Evolutionary conservation across 2,329 filamentous ascomycete species (phyloP).

Genomic region (Cladosporium sp.): DNA sequence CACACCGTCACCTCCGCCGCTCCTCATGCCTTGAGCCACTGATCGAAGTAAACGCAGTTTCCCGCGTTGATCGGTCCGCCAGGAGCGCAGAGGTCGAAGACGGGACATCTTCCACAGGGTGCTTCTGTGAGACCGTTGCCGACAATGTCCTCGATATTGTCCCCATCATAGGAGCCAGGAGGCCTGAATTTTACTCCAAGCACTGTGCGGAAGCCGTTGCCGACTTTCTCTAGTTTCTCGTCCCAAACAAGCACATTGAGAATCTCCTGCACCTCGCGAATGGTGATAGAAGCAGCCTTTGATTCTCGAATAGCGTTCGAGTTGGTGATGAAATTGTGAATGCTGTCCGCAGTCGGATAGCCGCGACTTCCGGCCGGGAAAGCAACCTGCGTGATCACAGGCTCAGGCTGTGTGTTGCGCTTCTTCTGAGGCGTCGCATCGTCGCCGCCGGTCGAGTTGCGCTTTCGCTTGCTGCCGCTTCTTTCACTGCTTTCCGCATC

Average conservation of each 20-base stretch:
- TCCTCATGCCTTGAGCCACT: slow-evolving; percentile 60
- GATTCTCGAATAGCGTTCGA: slow-evolving; percentile 69
- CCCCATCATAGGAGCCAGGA: slow-evolving; percentile 18
- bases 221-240: slow-evolving; percentile 67
- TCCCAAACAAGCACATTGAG: slow-evolving; percentile 88
- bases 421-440: slow-evolving; percentile 27
- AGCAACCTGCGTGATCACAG: slow-evolving; percentile 25
- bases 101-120: slow-evolving; percentile 87
- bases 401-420: slow-evolving; percentile 22
- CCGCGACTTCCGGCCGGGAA: slow-evolving; percentile 42
- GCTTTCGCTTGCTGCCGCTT: slow-evolving; percentile 26
- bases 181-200: slow-evolving; percentile 29
- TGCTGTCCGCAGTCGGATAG: slow-evolving; percentile 76
- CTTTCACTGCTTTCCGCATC: slow-evolving; percentile 3
- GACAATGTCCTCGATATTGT: slow-evolving; percentile 40
- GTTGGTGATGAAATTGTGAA: slow-evolving; percentile 69
- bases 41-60: slow-evolving; percentile 86
- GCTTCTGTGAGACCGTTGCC: slow-evolving; percentile 79
- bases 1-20: neutral
- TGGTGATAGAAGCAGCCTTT: slow-evolving; percentile 42
- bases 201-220: slow-evolving; percentile 47
- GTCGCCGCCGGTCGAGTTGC: slow-evolving; percentile 26
- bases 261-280: slow-evolving; percentile 77
- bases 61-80: slow-evolving; percentile 85
- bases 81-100: slow-evolving; percentile 88